Evolutionary conservation across 306 rosid species (phyloP), one percentile per base, ranked within the genome.

Genomic region (Rosa rugosa): DNA sequence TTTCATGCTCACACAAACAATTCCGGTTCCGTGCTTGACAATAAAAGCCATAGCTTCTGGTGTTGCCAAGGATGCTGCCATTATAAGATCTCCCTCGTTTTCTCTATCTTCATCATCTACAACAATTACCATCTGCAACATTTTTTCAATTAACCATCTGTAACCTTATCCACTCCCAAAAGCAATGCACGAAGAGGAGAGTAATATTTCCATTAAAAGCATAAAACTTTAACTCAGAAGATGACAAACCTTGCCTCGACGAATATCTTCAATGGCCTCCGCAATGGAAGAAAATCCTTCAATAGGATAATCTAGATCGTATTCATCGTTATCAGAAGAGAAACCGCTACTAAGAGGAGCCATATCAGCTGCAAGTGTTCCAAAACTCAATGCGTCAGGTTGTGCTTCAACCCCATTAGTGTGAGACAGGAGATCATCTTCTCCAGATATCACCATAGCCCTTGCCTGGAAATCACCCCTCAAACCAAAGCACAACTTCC

Each of bases 91-190:
- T 80, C 98, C 98, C 83, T 91, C 98, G 57, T 93, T 93, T 87
- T 93, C 98, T 78, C 98, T 88, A 73, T 88, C 97, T 83, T 93
- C 98, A 12, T 90, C 98, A 25, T 93, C 98, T 20, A 93, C 98
- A 77, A 90, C 98, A 79, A 91, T 71, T 60, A 93, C 95, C 90
- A 93, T 85, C 98, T 93, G 90, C 86, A 82, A 59, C 67, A 49
- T n/a, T 72, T 18, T 46, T 65, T 64, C 34, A 83, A 83, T 75
- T 46, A 75, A 50, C 50, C 36, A 65, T 64, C n/a, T 62, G 46
- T 71, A n/a, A 75, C 69, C 63, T 53, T 17, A 47, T 59, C 56
- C 25, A 72, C 76, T 63, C 71, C 62, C 22, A 50, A 63, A 71
- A 4, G 51, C 41, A 80, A 31, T 38, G 27, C 57, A 60, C 49